Percentiles rank a stretch among this genome's conserved stretches.
These are phyloP conservation scores for Ustilago shanxiensis DNA, from an alignment of 1,284 basidiomycete genomes.

Conservation along the genomic window DNA sequence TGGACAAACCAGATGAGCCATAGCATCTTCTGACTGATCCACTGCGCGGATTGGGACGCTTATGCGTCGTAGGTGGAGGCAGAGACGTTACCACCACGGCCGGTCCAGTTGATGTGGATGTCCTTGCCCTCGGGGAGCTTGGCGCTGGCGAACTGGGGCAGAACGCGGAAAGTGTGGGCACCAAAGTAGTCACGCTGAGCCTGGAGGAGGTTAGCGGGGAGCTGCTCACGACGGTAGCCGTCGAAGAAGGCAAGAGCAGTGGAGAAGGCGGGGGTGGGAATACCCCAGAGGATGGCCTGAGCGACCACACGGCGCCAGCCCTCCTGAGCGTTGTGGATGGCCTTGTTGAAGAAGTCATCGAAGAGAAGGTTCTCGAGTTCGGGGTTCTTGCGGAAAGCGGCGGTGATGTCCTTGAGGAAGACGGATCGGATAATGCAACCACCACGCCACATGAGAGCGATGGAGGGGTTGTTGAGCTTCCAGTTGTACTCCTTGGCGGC, in stretches of 20 bases:
- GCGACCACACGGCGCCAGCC: slow-evolving; percentile 98
- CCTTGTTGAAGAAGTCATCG: slow-evolving; percentile 98
- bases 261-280: slow-evolving; percentile 94
- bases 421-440: slow-evolving; percentile 90
- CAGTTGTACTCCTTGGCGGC: slow-evolving; percentile 90
- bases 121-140: slow-evolving; percentile 81
- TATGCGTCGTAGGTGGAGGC: slow-evolving; percentile 91
- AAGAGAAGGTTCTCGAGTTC: slow-evolving; percentile 93
- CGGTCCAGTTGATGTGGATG: slow-evolving; percentile 79
- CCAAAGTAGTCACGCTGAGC: slow-evolving; percentile 79
- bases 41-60: slow-evolving; percentile 49
- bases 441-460: slow-evolving; percentile 99
- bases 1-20: neutral
- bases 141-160: slow-evolving; percentile 64
- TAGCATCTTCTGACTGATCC: neutral
- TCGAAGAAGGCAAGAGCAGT: slow-evolving; percentile 99
- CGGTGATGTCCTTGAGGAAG: slow-evolving; percentile 73
- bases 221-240: slow-evolving; percentile 87
- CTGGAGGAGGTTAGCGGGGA: slow-evolving; percentile 93
- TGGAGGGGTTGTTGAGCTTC: slow-evolving; percentile 84
- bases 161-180: slow-evolving; percentile 57
- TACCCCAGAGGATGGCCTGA: slow-evolving; percentile 96
- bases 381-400: slow-evolving; percentile 88
- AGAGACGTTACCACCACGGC: slow-evolving; percentile 91
- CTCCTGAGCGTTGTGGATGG: slow-evolving; percentile 90